A percentile compares a stretch with the other conserved stretches of the same genome.
phyloP scores from a whole-genome alignment of 768 basidiomycete genomes.

The Suillus americanus region DNA sequence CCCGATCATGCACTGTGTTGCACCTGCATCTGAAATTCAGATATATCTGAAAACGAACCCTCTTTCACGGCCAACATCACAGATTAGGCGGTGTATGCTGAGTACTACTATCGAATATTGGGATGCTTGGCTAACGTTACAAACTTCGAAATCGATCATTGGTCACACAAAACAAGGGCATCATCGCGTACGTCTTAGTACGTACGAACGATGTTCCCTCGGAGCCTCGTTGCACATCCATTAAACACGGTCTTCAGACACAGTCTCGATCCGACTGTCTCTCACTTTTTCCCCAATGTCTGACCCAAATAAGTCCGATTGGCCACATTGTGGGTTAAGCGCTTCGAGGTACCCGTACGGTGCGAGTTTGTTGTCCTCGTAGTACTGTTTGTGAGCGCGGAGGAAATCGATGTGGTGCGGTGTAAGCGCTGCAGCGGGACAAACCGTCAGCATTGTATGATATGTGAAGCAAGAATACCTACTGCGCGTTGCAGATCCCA shows the following conservation, averaged over 20 bases:
- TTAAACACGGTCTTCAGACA: conserved; percentile 12
- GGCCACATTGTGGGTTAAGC: conserved; percentile 7
- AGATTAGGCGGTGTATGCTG: not conserved
- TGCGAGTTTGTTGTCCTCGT: conserved; percentile 25
- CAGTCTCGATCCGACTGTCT: not conserved
- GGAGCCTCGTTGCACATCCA: not conserved
- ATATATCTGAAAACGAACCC: not conserved
- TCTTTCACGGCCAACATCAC: not conserved
- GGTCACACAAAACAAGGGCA: not conserved
- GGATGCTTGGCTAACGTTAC: not conserved
- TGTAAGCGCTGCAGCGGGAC: conserved; percentile 19
- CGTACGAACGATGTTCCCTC: not conserved
- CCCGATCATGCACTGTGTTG: not conserved
- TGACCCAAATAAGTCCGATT: conserved; percentile 9
- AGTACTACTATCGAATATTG: not conserved
- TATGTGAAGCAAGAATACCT: conserved; percentile 16
- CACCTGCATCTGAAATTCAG: not conserved
- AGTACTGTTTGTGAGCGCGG: conserved; percentile 21
- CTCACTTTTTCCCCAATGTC: conserved; percentile 10
- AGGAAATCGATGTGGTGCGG: conserved; percentile 22
- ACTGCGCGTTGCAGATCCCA: conserved; percentile 62
- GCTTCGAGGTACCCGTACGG: conserved; percentile 20
- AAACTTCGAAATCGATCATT: not conserved
- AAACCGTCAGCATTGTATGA: conserved; percentile 13
- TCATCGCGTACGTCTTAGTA: not conserved